These are phyloP conservation scores for Simmondsia chinensis DNA, from an alignment of 148 eudicot genomes.

Conservation along the genomic window DNA sequence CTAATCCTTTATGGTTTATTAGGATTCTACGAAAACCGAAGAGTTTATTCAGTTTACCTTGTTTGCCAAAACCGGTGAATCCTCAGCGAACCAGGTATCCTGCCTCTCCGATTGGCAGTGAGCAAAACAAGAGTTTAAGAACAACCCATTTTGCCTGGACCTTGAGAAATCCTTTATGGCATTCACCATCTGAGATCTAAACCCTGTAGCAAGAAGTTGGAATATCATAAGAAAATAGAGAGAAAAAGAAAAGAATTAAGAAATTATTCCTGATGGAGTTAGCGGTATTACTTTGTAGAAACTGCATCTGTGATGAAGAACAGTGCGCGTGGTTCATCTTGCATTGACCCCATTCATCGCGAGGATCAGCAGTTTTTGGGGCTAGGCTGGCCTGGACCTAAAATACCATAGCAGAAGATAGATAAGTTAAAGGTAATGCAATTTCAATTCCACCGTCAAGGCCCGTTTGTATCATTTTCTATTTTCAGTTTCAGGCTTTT, in stretches of 20 bases:
- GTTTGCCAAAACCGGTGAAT: conserved; percentile 57
- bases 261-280: neutral
- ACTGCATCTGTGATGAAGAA: conserved; percentile 67
- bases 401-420: conserved; percentile 1
- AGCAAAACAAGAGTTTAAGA: conserved; percentile 89
- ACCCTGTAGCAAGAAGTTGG: conserved; percentile 32
- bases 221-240: neutral
- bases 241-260: neutral
- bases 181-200: conserved; percentile 68
- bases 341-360: conserved; percentile 58
- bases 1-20: neutral
- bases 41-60: conserved; percentile 39
- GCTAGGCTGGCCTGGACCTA: conserved; percentile 82
- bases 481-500: too few species aligned
- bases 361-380: conserved; percentile 75
- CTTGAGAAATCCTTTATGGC: conserved; percentile 44
- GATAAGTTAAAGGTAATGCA: too few species aligned
- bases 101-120: conserved; percentile 99
- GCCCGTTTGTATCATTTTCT: too few species aligned
- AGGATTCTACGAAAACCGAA: neutral
- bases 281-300: conserved; percentile 54
- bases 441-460: too few species aligned
- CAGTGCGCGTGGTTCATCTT: conserved; percentile 58
- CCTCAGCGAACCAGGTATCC: conserved; percentile 95
- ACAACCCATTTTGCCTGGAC: conserved; percentile 61